A percentile compares a stretch with the other conserved stretches of the same genome.
phyloP scores from a whole-genome alignment of 2,329 filamentous ascomycete genomes.

The Plenodomus lindquistii region DNA sequence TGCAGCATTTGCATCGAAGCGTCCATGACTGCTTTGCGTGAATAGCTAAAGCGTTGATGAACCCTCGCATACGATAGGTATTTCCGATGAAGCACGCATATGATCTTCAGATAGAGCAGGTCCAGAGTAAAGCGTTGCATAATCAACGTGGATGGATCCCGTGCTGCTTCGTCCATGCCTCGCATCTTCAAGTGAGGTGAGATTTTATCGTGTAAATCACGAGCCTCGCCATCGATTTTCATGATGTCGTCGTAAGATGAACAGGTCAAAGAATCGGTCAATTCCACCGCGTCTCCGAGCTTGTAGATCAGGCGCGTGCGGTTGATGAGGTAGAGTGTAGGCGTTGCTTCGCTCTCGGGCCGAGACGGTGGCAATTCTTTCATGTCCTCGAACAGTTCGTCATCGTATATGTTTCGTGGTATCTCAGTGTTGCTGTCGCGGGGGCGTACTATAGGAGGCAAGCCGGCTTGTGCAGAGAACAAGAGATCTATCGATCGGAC shows the following conservation, averaged over 20 bases:
- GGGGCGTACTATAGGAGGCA: conserved; percentile 69
- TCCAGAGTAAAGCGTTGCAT: conserved; percentile 85
- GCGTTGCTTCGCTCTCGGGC: conserved; percentile 71
- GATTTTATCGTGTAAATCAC: conserved; percentile 64
- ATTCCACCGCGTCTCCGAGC: conserved; percentile 73
- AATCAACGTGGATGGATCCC: conserved; percentile 70
- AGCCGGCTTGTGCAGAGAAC: conserved; percentile 72
- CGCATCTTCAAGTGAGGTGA: conserved; percentile 80
- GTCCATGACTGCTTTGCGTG: conserved; percentile 81
- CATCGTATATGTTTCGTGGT: conserved; percentile 79
- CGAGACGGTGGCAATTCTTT: conserved; percentile 69
- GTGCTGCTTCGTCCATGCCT: conserved; percentile 71
- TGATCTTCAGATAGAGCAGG: conserved; percentile 83
- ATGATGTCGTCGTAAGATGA: conserved; percentile 65
- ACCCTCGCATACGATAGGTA: conserved; percentile 75
- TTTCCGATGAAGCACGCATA: conserved; percentile 86
- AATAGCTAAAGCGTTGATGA: conserved; percentile 82
- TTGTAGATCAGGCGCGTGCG: conserved; percentile 71
- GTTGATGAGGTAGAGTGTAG: conserved; percentile 77
- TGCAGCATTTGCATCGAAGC: conserved; percentile 80
- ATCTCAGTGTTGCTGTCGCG: conserved; percentile 75
- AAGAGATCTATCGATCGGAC: conserved; percentile 74
- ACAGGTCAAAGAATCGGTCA: conserved; percentile 63
- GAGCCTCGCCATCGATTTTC: conserved; percentile 62
- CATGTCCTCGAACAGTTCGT: conserved; percentile 73